phyloP scores from a whole-genome alignment of 2,329 filamentous ascomycete genomes.

The Fusarium nurragi region DNA sequence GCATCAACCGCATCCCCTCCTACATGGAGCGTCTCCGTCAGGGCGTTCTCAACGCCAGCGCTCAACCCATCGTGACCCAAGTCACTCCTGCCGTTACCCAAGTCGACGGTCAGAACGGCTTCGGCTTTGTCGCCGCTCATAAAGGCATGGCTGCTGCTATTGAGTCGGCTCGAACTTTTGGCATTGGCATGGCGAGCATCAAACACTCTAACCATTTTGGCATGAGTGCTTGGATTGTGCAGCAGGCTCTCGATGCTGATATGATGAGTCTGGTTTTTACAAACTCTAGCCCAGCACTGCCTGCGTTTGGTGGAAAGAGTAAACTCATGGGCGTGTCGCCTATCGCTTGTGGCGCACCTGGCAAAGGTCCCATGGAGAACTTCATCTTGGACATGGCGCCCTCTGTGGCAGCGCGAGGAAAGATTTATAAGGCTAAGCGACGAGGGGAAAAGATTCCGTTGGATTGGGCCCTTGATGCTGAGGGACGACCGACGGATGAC shows the following conservation, averaged over 20 bases:
- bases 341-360: conserved; percentile 79
- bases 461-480: conserved; percentile 79
- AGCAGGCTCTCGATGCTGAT: conserved; percentile 76
- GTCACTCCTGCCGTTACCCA: conserved; percentile 77
- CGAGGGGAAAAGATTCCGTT: conserved; percentile 74
- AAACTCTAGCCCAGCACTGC: conserved; percentile 76
- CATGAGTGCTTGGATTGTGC: conserved; percentile 83
- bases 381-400: conserved; percentile 84
- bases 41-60: conserved; percentile 71
- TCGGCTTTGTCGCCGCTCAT: conserved; percentile 77
- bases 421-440: conserved; percentile 75
- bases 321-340: conserved; percentile 80
- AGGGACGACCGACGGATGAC: conserved; percentile 76
- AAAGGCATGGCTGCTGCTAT: conserved; percentile 74
- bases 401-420: conserved; percentile 74
- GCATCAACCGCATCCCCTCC: conserved; percentile 78
- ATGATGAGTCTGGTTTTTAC: conserved; percentile 78
- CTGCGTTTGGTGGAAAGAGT: conserved; percentile 73
- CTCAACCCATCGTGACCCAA: conserved; percentile 66
- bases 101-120: conserved; percentile 74
- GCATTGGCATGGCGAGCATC: conserved; percentile 80
- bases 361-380: conserved; percentile 56
- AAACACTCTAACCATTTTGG: conserved; percentile 85
- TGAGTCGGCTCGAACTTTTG: conserved; percentile 69
- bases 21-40: conserved; percentile 79